Percentiles rank a stretch among this genome's conserved stretches.
These are phyloP conservation scores for Pyrenophora tritici-repentis DNA, from an alignment of 2,329 filamentous ascomycete species.

Conservation along the genomic window DNA sequence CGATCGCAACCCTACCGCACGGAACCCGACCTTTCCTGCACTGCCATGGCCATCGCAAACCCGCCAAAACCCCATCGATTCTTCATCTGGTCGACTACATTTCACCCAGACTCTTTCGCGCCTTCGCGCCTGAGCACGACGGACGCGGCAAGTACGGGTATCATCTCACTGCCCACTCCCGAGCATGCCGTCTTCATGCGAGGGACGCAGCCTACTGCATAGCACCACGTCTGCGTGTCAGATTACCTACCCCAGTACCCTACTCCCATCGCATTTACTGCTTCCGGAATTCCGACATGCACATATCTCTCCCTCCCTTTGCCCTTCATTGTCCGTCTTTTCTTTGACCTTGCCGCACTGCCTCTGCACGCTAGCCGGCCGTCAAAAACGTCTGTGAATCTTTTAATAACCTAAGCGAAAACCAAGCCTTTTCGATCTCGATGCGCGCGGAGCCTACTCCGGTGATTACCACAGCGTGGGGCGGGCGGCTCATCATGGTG, in stretches of 20 bases:
- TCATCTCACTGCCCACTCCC: constrained; percentile 3
- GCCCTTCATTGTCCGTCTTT: neutral
- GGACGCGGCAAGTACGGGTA: neutral
- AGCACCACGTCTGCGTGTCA: neutral
- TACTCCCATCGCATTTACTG: constrained; percentile 2
- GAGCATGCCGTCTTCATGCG: constrained; percentile 14
- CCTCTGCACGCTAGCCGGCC: neutral
- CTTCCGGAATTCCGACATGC: constrained; percentile 1
- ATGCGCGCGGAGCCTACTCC: constrained; percentile 8
- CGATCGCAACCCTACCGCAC: constrained; percentile 9
- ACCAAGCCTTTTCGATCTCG: constrained; percentile 8
- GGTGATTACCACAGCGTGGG: constrained; percentile 14
- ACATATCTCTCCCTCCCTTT: neutral
- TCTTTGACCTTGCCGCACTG: neutral
- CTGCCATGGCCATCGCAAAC: constrained; percentile 12
- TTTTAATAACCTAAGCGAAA: constrained; percentile 15
- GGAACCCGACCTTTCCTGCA: constrained; percentile 4
- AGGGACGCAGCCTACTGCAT: constrained; percentile 8
- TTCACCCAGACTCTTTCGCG: neutral
- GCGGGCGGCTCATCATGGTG: constrained; percentile 15
- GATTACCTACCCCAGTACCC: constrained; percentile 4
- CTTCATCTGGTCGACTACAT: constrained; percentile 1
- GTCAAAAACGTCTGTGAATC: constrained; percentile 12
- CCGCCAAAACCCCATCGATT: neutral
- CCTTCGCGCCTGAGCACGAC: neutral